These are phyloP conservation scores for Stereocaulon alpinum DNA, from an alignment of 495 filamentous ascomycete species.

Conservation along the genomic window DNA sequence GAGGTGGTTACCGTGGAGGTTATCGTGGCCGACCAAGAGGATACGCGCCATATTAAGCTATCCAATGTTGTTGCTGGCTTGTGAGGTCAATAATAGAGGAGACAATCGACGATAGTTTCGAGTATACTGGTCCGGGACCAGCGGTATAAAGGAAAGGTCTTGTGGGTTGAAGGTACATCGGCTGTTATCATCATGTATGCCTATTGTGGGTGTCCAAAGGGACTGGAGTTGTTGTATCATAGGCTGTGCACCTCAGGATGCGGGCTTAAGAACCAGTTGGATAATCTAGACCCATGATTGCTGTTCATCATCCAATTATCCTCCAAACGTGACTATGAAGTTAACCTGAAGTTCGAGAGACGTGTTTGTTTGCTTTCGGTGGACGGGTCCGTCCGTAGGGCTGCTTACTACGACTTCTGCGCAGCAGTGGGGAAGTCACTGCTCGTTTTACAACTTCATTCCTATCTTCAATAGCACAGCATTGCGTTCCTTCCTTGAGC, in stretches of 20 bases:
- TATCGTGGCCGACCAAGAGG: constrained; percentile 67
- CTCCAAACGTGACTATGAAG: background rate
- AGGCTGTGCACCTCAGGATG: background rate
- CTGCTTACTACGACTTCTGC: constrained; percentile 5
- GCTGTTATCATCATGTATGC: background rate
- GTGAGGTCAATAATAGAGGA: background rate
- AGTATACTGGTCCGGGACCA: background rate
- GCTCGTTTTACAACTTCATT: background rate
- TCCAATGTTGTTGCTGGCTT: background rate
- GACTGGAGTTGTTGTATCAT: background rate
- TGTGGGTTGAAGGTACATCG: background rate
- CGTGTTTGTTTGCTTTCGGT: background rate
- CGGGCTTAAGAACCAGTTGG: background rate
- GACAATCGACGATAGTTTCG: background rate
- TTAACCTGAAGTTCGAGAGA: too few species aligned
- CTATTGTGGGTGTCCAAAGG: background rate
- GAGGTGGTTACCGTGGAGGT: constrained; percentile 72
- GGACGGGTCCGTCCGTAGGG: constrained; percentile 1
- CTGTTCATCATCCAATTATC: background rate
- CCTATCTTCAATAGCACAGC: background rate
- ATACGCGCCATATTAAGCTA: constrained; percentile 66
- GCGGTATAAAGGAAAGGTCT: background rate
- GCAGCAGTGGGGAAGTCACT: background rate
- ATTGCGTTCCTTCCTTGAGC: background rate
- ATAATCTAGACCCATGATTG: background rate